Base-by-base conservation (phyloP, 768 basidiomycete species). In the Boletales sp. region DNA sequence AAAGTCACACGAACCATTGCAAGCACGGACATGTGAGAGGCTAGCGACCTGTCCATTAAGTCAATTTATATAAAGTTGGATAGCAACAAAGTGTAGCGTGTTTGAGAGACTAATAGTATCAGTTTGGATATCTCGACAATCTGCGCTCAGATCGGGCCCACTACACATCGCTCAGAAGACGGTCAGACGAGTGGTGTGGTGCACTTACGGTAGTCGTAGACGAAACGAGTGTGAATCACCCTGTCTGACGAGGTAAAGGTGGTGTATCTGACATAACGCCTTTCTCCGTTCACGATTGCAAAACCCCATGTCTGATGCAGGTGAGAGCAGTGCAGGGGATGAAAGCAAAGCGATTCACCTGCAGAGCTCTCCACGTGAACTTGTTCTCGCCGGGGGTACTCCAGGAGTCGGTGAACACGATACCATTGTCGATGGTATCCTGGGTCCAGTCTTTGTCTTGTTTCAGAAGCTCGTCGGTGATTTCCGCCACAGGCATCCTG, bases 181-280 rank as follows among this genome's bases (percentile, higher is more conserved):
- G 41, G 5, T 19, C 35, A 28, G 10, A 11, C 18, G 10, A 48
- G n/a, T 17, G n/a, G 19, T 8, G 19, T 30, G 10, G 40, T 28
- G 13, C 1, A 69, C 84, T 66, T 46, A 87, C 86, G 49, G 55
- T 87, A 87, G 59, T 88, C 84, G 53, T 87, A 90, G 17, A 84
- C 72, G 34, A 88, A 62, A 37, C 73, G 77, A 10, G 73, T 70
- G 49, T 79, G 70, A 43, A 87, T 79, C 33, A 79, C 77, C 56
- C 71, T 79, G 31, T 71, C 60, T 5, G 84, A 78, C 1, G 84
- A 84, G 6, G 76, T 80, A 65, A 88, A 88, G 53, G 76, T 74
- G 53, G 86, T 67, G 56, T 77, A 81, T 48, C 86, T 74, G 5
- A 75, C 71, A 57, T 87, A 82, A 51, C 83, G 72, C 57, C 82